These are phyloP conservation scores for Hymenochaete sp. DNA, from an alignment of 1,284 basidiomycete species.

Conservation along the genomic window DNA sequence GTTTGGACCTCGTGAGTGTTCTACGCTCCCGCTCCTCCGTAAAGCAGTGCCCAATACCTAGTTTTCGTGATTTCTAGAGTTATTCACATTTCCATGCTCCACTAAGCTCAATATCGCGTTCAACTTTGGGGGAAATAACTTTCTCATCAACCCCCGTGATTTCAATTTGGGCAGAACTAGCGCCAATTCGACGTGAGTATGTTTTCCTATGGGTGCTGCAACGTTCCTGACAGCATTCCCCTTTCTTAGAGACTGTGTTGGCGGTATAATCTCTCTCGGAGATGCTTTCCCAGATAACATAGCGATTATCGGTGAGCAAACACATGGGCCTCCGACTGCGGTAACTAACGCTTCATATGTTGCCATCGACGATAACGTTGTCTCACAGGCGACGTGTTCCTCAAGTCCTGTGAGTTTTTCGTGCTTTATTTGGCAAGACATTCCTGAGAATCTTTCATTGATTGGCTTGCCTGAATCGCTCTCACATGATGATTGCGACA, in stretches of 20 bases:
- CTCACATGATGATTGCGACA: no score
- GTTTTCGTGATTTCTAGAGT: slow-evolving; percentile 18
- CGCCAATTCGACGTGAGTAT: slow-evolving; percentile 26
- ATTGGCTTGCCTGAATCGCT: neutral
- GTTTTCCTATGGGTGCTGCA: neutral
- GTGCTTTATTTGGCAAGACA: neutral
- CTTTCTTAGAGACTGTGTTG: slow-evolving; percentile 46
- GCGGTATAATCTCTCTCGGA: slow-evolving; percentile 52
- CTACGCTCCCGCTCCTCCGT: neutral
- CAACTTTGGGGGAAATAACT: slow-evolving; percentile 43
- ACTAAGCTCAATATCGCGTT: slow-evolving; percentile 33
- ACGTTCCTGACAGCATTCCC: slow-evolving; percentile 2
- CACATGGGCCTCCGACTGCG: neutral
- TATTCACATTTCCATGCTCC: slow-evolving; percentile 45
- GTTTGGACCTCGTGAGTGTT: slow-evolving; percentile 34
- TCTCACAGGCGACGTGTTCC: slow-evolving; percentile 50
- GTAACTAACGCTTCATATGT: no score
- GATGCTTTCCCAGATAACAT: slow-evolving; percentile 40
- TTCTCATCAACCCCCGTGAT: slow-evolving; percentile 46
- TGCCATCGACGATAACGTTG: slow-evolving; percentile 18
- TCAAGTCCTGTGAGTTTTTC: slow-evolving; percentile 50
- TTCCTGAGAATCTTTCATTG: neutral
- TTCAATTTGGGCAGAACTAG: slow-evolving; percentile 54
- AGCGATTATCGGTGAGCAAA: slow-evolving; percentile 47
- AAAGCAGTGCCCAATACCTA: neutral